phyloP scores from a whole-genome alignment of 768 basidiomycete genomes.

The Leccinellum rugosiceps region DNA sequence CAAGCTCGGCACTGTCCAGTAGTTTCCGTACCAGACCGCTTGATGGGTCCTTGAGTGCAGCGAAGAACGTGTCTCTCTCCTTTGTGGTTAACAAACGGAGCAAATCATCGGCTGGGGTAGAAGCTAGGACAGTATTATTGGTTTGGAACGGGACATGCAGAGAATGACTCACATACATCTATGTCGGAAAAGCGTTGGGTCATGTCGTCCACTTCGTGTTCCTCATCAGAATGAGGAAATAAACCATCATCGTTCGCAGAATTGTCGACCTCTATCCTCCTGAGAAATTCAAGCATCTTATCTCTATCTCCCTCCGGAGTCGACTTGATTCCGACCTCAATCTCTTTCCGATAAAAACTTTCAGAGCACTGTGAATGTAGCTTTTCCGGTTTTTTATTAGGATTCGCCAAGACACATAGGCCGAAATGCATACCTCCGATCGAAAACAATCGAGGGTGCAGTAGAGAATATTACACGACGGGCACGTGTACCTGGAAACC shows the following conservation, averaged over 20 bases:
- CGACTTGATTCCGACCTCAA: slow-evolving; percentile 60
- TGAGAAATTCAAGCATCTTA: slow-evolving; percentile 68
- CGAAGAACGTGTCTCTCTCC: slow-evolving; percentile 60
- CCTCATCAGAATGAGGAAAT: slow-evolving; percentile 33
- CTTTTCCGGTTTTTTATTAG: slow-evolving; percentile 25
- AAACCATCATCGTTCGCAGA: slow-evolving; percentile 36
- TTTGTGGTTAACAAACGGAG: slow-evolving; percentile 59
- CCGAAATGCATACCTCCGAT: slow-evolving; percentile 49
- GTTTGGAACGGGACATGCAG: neutral
- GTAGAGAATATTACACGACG: slow-evolving; percentile 76
- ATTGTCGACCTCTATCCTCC: slow-evolving; percentile 66
- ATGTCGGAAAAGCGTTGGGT: slow-evolving; percentile 50
- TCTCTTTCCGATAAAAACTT: slow-evolving; percentile 72
- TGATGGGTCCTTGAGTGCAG: slow-evolving; percentile 57
- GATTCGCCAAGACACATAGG: neutral
- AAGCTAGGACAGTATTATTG: slow-evolving; percentile 37
- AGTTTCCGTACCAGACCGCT: slow-evolving; percentile 59
- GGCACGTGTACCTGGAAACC: slow-evolving; percentile 78
- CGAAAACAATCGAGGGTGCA: slow-evolving; percentile 81
- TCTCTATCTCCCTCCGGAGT: slow-evolving; percentile 55
- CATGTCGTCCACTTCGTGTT: slow-evolving; percentile 44
- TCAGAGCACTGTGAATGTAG: slow-evolving; percentile 76
- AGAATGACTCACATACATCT: slow-evolving; percentile 53
- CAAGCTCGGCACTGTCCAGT: slow-evolving; percentile 54
- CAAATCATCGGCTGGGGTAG: slow-evolving; percentile 51